phyloP scores from a whole-genome alignment of 441 rosid genomes.

The Flueggea neowawraea region DNA sequence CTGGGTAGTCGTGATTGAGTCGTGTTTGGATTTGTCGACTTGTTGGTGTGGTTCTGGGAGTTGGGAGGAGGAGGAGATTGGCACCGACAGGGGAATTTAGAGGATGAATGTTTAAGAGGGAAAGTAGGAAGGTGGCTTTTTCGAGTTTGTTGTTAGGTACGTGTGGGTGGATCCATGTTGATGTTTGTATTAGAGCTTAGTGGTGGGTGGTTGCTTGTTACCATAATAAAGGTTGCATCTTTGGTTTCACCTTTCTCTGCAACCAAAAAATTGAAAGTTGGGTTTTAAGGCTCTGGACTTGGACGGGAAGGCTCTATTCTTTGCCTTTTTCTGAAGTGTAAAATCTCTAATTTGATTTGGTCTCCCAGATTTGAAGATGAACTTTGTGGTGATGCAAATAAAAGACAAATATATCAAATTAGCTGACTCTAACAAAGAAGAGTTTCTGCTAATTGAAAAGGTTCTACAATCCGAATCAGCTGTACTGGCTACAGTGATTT shows the following conservation, averaged over 20 bases:
- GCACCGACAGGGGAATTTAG: conserved; percentile 18
- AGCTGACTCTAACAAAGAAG: no score
- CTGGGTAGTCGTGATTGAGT: no score
- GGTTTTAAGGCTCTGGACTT: conserved; percentile 3
- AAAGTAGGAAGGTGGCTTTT: conserved; percentile 3
- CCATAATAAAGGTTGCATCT: neutral
- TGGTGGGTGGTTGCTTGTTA: neutral
- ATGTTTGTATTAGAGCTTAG: neutral
- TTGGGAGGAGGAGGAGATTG: conserved; percentile 8
- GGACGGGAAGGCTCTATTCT: no score
- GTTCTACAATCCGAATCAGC: no score
- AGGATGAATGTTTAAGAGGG: neutral
- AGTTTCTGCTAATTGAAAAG: no score
- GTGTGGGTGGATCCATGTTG: conserved; percentile 2
- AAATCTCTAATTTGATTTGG: no score
- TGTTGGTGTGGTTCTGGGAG: neutral
- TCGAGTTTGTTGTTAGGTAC: neutral
- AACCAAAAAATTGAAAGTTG: conserved; percentile 1
- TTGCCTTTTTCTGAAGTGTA: no score
- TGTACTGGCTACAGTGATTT: no score
- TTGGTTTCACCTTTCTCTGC: conserved; percentile 10
- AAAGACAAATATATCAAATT: no score
- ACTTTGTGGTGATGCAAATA: no score
- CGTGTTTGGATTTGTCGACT: neutral
- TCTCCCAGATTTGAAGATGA: no score